Evolutionary conservation across 2,329 filamentous ascomycete species (phyloP).

Genomic region (Colletotrichum abscissum): DNA sequence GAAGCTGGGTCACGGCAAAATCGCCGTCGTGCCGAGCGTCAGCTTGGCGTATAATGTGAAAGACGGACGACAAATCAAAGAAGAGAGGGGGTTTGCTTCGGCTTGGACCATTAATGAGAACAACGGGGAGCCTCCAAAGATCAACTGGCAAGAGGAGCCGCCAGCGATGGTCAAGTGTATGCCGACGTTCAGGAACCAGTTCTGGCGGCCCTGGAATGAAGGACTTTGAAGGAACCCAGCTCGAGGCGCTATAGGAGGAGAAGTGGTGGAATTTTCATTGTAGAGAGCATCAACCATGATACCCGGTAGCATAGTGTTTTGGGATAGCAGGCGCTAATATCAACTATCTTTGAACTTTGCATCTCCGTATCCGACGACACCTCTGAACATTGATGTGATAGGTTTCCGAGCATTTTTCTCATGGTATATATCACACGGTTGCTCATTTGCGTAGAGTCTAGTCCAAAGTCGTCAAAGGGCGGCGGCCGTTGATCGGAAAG

Average conservation of each 20-base stretch:
- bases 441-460: no score
- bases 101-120: constrained; percentile 24
- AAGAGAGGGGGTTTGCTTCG: constrained; percentile 58
- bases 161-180: constrained; percentile 62
- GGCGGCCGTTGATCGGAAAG: neutral
- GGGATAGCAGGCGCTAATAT: neutral
- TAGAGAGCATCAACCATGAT: constrained; percentile 11
- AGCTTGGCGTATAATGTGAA: constrained; percentile 66
- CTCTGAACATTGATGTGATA: no score
- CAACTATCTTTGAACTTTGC: neutral
- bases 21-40: constrained; percentile 66
- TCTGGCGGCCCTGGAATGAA: constrained; percentile 57
- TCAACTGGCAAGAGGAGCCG: constrained; percentile 57
- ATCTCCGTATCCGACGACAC: neutral
- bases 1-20: constrained; percentile 58
- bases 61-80: constrained; percentile 57
- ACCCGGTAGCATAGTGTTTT: neutral
- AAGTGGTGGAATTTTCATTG: neutral
- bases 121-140: constrained; percentile 42
- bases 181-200: constrained; percentile 53
- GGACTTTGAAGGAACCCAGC: neutral
- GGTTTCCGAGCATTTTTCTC: no score
- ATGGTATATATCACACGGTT: no score
- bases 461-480: neutral
- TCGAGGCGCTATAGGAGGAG: neutral